Evolutionary conservation across 2,329 filamentous ascomycete genomes (phyloP), one percentile per base, ranked within the genome.

Genomic region (Cercospora beticola): DNA sequence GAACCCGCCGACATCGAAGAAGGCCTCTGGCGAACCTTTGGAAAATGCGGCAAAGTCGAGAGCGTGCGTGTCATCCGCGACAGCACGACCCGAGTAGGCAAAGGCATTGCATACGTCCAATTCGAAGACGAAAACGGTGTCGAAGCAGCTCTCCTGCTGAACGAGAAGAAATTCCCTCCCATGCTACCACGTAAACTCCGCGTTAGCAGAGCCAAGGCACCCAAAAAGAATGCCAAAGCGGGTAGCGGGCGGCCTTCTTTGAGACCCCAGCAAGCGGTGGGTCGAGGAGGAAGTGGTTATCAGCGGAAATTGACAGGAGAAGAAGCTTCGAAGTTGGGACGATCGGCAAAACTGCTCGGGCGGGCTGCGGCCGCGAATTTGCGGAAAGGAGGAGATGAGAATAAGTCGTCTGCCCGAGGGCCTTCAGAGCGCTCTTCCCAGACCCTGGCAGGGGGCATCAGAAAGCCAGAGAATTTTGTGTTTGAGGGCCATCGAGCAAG

Each of bases 71-170:
- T 99, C 21, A 88, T 97, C 62, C 89, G 95, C 65, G 95, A 99
- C 77, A 85, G 92, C 71, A 90, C 91, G 73, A 99, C 96, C 7
- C 88, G 96, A 61, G 92, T 99, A 31, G 93, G 95, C 76, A 99
- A 99, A 79, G 95, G 95, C 4, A 93, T 99, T 77, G 96, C 96
- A 70, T 99, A 99, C 76, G 94, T 99, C 16, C 95, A 99, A 78
- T 99, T 99, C 81, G 75, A 90, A 84, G 92, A 98, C 75, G 88
- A 86, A 71, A 97, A 96, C 75, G 85, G 90, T 56, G 94, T 99
- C 57, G 95, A 99, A 81, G 87, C 91, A n/a, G 95, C 95, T 1
- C 86, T 99, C 12, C 86, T 96, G 46, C 88, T 94, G 70, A 87
- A 97, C 78, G 94, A 89, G 70, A 97, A 98, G 84, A 95, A 92